These are phyloP conservation scores for Phytophthora quininea DNA, from an alignment of 352 stramenopile genomes.

Conservation along the genomic window DNA sequence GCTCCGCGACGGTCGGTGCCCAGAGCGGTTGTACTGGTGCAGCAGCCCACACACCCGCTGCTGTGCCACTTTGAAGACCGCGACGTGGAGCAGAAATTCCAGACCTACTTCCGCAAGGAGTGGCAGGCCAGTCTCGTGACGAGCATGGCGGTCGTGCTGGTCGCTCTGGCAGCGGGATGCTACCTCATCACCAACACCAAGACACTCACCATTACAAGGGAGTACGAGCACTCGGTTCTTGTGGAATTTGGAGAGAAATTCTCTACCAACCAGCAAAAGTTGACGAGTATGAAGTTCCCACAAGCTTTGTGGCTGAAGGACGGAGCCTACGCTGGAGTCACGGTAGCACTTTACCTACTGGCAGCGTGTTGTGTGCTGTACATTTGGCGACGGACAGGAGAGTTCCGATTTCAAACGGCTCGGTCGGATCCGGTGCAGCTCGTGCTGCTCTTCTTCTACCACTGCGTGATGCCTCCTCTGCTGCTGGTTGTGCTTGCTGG, in stretches of 20 bases:
- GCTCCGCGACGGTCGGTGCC: slow-evolving; percentile 32
- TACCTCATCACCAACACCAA: slow-evolving; percentile 28
- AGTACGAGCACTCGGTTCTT: slow-evolving; percentile 24
- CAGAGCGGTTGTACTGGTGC: slow-evolving; percentile 37
- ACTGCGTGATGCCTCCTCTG: slow-evolving; percentile 46
- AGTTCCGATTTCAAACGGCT: slow-evolving; percentile 39
- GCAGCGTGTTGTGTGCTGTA: slow-evolving; percentile 31
- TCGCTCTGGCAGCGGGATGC: slow-evolving; percentile 28
- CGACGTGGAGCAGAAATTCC: slow-evolving; percentile 66
- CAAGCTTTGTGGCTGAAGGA: slow-evolving; percentile 30
- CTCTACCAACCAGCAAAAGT: background rate
- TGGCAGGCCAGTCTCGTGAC: slow-evolving; percentile 38
- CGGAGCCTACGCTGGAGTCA: slow-evolving; percentile 29
- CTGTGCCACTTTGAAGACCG: slow-evolving; percentile 61
- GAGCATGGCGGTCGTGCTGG: slow-evolving; percentile 43
- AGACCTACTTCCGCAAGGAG: slow-evolving; percentile 57
- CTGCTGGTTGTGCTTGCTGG: slow-evolving; percentile 38
- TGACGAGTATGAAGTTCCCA: slow-evolving; percentile 12
- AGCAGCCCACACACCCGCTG: slow-evolving; percentile 48
- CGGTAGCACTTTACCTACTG: slow-evolving; percentile 32
- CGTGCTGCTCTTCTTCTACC: slow-evolving; percentile 49
- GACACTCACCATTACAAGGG: slow-evolving; percentile 24
- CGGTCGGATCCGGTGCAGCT: slow-evolving; percentile 51
- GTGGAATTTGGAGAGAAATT: background rate
- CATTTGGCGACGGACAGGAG: slow-evolving; percentile 33